Evolutionary conservation across 306 rosid species (phyloP), one percentile per base, ranked within the genome.

Genomic region (Lupinus albus): DNA sequence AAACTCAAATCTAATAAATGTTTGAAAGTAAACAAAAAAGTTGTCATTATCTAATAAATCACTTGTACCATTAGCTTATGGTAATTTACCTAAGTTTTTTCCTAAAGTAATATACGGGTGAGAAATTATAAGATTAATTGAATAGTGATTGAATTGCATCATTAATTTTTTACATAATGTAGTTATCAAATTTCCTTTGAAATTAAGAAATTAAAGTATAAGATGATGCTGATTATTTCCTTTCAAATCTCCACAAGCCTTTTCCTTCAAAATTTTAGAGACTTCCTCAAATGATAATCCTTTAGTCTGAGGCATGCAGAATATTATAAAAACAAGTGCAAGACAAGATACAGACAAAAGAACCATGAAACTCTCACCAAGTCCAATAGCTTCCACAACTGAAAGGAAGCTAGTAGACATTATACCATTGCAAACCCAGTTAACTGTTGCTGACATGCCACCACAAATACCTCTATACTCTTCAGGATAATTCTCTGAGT

Each of bases 401-500:
- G 91, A 79, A 28, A 85, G 87, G 75, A 89, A 89, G 38, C 84
- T 55, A 48, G 79, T 80, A 18, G 95, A 79, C 68, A 86, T 88
- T 11, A 88, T 78, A 15, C 84, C 76, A 73, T 84, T 88, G 7
- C 86, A 80, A 64, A 90, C 14, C 96, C 95, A 90, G 62, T 85
- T 85, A 36, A 90, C 88, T 5, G 95, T 90, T 15, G 96, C 95
- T 0, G 91, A 82, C 96, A 90, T 90, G 18, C 96, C 96, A 20
- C 95, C 95, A 41, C 96, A 90, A 2, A 85, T 21, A 0, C 96
- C 95, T 4, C 95, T 80, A 18, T 81, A 90, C 38, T 86, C 85
- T 56, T 90, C 87, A 1, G 96, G 96, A 68, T 89, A 89, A 35
- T 87, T 84, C 91, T 89, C 91, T 0, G 96, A 89, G 85, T 87